Percentiles rank a stretch among this genome's conserved stretches.
These are phyloP conservation scores for Fusarium sp. DNA, from an alignment of 2,329 filamentous ascomycete species.

Conservation along the genomic window DNA sequence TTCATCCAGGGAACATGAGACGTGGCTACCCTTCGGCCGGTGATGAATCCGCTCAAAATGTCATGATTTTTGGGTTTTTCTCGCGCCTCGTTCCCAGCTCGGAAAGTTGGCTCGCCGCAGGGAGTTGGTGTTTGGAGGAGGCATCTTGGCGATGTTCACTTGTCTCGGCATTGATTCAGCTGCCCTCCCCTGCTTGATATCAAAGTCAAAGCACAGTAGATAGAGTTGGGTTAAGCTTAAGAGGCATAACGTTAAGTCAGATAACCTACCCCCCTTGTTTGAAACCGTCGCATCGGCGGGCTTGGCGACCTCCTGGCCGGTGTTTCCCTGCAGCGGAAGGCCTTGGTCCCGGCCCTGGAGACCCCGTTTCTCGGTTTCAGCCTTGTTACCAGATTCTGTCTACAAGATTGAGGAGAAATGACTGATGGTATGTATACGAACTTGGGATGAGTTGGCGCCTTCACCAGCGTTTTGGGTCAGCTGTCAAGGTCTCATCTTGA, in stretches of 20 bases:
- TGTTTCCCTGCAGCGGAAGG: slow-evolving; percentile 20
- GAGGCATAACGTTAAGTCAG: slow-evolving; percentile 10
- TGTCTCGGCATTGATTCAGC: slow-evolving; percentile 16
- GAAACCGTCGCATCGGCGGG: background rate
- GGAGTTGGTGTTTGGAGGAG: slow-evolving; percentile 12
- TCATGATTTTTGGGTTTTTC: background rate
- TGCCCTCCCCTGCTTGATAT: background rate
- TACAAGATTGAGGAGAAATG: background rate
- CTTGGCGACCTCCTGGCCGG: slow-evolving; percentile 15
- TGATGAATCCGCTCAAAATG: slow-evolving; percentile 4
- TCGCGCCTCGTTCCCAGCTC: slow-evolving; percentile 3
- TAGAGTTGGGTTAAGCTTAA: slow-evolving; percentile 15
- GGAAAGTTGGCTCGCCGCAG: slow-evolving; percentile 8
- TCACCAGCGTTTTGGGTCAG: slow-evolving; percentile 19
- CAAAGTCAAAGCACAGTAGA: background rate
- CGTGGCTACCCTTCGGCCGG: slow-evolving; percentile 14
- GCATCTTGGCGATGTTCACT: slow-evolving; percentile 9
- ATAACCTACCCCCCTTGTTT: slow-evolving; percentile 5
- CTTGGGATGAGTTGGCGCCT: background rate
- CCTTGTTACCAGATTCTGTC: background rate
- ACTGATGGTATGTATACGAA: background rate
- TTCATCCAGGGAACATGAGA: slow-evolving; percentile 2
- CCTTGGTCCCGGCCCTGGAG: slow-evolving; percentile 15
- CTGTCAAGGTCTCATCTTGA: slow-evolving; percentile 18
- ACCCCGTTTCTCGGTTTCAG: slow-evolving; percentile 22